A percentile compares a stretch with the other conserved stretches of the same genome.
phyloP scores from a whole-genome alignment of 257 asterid genomes.

The Asclepias syriaca region DNA sequence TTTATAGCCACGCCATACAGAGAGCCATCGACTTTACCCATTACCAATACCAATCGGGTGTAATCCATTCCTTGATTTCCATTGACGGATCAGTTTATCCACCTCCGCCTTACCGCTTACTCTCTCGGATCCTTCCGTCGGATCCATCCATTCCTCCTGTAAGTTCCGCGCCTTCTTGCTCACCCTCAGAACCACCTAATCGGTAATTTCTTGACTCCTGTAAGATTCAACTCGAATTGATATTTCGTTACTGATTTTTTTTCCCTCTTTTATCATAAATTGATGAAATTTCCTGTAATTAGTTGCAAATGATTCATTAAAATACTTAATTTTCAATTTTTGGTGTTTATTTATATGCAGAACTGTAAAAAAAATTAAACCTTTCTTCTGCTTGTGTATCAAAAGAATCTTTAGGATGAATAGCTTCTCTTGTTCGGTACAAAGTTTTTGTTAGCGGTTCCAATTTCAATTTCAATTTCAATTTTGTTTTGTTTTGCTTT shows the following conservation, averaged over 20 bases:
- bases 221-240: slow-evolving; percentile 45
- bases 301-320: background rate
- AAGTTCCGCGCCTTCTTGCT: background rate
- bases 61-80: background rate
- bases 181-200: slow-evolving; percentile 21
- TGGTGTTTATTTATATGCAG: too few species aligned
- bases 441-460: background rate
- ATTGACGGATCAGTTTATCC: slow-evolving; percentile 16
- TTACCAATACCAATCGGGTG: slow-evolving; percentile 26
- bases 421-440: background rate
- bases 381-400: background rate
- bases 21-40: background rate
- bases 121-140: slow-evolving; percentile 64
- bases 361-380: background rate
- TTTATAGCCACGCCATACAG: background rate
- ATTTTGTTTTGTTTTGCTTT: background rate
- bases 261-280: background rate
- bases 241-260: background rate
- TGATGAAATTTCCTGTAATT: background rate
- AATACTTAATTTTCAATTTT: background rate
- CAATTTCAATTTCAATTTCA: background rate
- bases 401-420: background rate
- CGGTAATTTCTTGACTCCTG: slow-evolving; percentile 12
- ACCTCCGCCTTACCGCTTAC: slow-evolving; percentile 39
- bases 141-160: slow-evolving; percentile 29